Evolutionary conservation across 116 monocot species (phyloP).

Genomic region (Trichopus zeylanicus): DNA sequence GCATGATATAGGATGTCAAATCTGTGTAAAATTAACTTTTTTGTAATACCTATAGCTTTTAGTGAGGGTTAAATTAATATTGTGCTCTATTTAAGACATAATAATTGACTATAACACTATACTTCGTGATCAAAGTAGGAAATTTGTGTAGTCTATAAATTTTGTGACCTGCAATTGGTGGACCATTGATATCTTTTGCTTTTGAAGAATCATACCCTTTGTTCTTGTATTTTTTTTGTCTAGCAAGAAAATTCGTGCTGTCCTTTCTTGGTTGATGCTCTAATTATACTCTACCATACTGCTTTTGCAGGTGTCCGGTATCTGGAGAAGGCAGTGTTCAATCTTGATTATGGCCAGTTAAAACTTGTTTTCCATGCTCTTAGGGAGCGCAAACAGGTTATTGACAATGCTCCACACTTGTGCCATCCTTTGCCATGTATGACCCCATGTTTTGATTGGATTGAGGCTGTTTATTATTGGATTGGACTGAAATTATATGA

Average conservation of each 20-base stretch:
- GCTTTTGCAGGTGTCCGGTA: conserved; percentile 73
- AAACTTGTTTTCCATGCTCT: conserved; percentile 99
- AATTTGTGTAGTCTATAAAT: too few species aligned
- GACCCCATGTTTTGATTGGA: conserved; percentile 97
- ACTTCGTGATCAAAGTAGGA: too few species aligned
- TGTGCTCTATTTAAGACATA: too few species aligned
- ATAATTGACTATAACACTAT: too few species aligned
- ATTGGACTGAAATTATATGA: conserved; percentile 85
- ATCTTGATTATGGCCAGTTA: conserved; percentile 91
- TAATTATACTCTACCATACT: conserved; percentile 2
- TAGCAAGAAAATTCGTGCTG: neutral
- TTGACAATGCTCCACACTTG: conserved; percentile 93
- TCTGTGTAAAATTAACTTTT: too few species aligned
- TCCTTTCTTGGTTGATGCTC: neutral
- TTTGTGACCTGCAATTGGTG: too few species aligned
- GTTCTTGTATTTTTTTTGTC: too few species aligned
- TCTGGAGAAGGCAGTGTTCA: conserved; percentile 94
- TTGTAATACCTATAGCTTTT: too few species aligned
- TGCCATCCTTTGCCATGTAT: conserved; percentile 93
- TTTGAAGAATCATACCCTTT: too few species aligned
- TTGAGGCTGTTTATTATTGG: conserved; percentile 90
- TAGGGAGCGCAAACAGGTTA: conserved; percentile 88
- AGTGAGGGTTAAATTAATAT: too few species aligned
- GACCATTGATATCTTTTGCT: too few species aligned
- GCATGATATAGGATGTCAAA: too few species aligned